Evolutionary conservation across 2,329 filamentous ascomycete genomes (phyloP), one percentile per base, ranked within the genome.

Genomic region (Aureobasidium sp.): DNA sequence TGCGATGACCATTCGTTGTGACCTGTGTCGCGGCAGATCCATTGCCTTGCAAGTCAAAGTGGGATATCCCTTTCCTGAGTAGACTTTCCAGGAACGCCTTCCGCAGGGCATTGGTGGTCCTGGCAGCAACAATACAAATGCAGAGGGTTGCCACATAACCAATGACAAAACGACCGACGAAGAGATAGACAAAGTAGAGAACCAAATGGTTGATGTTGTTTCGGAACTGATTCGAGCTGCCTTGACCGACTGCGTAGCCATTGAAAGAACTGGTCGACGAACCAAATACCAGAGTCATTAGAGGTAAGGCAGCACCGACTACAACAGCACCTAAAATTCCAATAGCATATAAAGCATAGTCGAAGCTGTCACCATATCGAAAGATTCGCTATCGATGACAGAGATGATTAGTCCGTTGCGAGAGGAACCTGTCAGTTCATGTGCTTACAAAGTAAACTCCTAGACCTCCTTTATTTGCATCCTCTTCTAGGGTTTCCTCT

Each of bases 1-100:
- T 84, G 1, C 82, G 81, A 63, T 86, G 81, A 39, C 89, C 85
- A 67, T 53, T 86, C 57, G 79, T 78, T 68, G 85, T 85, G 47
- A 90, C 79, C n/a, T 86, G 79, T 14, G 83, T 82, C 1, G 83
- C 80, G 11, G 88, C 81, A 70, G 88, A 84, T 15, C 85, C 86
- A 0, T 84, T 79, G 55, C 83, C 80, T 12, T 86, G 77, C 17
- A 78, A 79, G 67, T 88, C 86, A 68, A 87, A 87, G 69, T 83
- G 87, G n/a, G 82, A 75, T 0, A 84, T 79, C 62, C 87, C 84
- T 68, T 88, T 84, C 48, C 79, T 75, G 14, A 88, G 75, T n/a
- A 88, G 71, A n/a, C 78, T 80, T 29, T 77, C 74, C 42, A 88
- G 77, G 67, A 88, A 88, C 41, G 74, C 76, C 66, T 85, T 82